phyloP scores from a whole-genome alignment of 2,329 filamentous ascomycete genomes.

The Pseudogymnoascus destructans region DNA sequence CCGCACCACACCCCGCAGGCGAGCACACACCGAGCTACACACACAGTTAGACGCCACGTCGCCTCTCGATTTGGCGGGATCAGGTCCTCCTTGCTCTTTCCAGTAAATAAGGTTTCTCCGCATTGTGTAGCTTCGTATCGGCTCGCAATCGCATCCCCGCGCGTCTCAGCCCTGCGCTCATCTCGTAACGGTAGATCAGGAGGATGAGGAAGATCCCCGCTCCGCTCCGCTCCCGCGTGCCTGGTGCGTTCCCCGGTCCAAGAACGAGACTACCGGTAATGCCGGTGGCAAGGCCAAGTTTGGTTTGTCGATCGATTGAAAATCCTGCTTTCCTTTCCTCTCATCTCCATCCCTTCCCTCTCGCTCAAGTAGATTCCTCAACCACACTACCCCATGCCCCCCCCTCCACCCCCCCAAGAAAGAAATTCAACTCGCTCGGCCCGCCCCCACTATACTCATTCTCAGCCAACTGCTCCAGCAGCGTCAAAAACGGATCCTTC shows the following conservation, averaged over 20 bases:
- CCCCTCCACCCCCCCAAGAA: constrained; percentile 33
- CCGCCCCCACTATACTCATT: constrained; percentile 59
- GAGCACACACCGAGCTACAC: neutral
- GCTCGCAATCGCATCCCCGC: neutral
- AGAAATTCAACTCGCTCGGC: constrained; percentile 67
- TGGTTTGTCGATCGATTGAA: neutral
- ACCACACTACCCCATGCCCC: neutral
- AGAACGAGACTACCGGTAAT: neutral
- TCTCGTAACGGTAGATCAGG: neutral
- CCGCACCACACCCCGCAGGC: too few species aligned
- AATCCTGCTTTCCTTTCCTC: too few species aligned
- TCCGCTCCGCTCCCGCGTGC: neutral
- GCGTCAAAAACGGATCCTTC: constrained; percentile 67
- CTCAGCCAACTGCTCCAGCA: constrained; percentile 72
- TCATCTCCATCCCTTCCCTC: neutral
- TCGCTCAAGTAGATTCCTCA: neutral
- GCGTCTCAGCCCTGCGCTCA: neutral
- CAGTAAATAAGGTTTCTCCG: too few species aligned
- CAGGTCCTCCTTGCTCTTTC: too few species aligned
- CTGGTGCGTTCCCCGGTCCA: neutral
- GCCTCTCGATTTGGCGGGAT: too few species aligned
- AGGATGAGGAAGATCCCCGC: neutral
- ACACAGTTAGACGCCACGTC: neutral
- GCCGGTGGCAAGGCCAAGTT: neutral
- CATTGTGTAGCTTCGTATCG: neutral